These are phyloP conservation scores for Exophiala spinifera DNA, from an alignment of 2,329 filamentous ascomycete genomes.

Conservation along the genomic window DNA sequence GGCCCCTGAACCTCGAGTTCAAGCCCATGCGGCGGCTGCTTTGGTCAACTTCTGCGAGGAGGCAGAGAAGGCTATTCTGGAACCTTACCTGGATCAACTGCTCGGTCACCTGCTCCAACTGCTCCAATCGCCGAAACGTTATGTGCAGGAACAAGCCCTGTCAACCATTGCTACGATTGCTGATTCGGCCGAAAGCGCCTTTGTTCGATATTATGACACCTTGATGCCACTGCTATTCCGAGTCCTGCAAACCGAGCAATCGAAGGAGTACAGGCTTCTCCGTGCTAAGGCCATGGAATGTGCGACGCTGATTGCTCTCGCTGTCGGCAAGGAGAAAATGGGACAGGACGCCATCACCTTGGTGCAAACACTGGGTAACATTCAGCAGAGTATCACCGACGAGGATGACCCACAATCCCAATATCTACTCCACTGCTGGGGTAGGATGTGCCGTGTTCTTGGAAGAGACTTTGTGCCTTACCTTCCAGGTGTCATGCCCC, in stretches of 20 bases:
- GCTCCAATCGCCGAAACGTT: slow-evolving; percentile 86
- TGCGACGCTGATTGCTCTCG: slow-evolving; percentile 87
- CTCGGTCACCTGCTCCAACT: slow-evolving; percentile 82
- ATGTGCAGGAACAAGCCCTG: slow-evolving; percentile 94
- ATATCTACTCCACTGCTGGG: slow-evolving; percentile 98
- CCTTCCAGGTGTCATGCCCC: slow-evolving; percentile 89
- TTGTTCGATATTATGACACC: slow-evolving; percentile 90
- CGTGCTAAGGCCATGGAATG: slow-evolving; percentile 99
- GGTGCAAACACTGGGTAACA: slow-evolving; percentile 80
- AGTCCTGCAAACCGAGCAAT: slow-evolving; percentile 82
- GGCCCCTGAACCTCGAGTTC: slow-evolving; percentile 86
- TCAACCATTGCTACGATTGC: slow-evolving; percentile 98
- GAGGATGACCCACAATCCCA: slow-evolving; percentile 93
- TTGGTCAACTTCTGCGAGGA: slow-evolving; percentile 99
- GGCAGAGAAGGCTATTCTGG: slow-evolving; percentile 84
- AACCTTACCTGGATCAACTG: slow-evolving; percentile 88
- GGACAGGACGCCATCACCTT: slow-evolving; percentile 81
- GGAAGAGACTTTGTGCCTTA: slow-evolving; percentile 89
- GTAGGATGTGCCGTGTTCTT: slow-evolving; percentile 94
- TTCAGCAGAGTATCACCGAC: slow-evolving; percentile 82
- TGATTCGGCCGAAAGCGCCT: slow-evolving; percentile 94
- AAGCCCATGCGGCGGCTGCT: slow-evolving; percentile 95
- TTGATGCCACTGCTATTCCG: slow-evolving; percentile 93
- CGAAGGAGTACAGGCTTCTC: slow-evolving; percentile 87
- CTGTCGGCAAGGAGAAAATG: slow-evolving; percentile 90